Evolutionary conservation across 257 asterid species (phyloP).

Genomic region (Nicotiana noctiflora): DNA sequence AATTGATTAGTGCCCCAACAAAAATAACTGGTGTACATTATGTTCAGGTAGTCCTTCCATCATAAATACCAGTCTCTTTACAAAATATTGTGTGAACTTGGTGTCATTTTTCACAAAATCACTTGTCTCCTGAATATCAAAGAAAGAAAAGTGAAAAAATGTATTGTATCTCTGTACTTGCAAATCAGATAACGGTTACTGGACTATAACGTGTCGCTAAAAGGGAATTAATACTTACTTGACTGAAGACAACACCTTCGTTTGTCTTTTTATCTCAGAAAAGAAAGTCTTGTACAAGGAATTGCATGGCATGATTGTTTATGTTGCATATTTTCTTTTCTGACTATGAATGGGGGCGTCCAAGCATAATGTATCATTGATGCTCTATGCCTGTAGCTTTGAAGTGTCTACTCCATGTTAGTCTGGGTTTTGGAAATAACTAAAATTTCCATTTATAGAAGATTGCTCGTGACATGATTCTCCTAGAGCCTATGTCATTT

Average conservation of each 20-base stretch:
- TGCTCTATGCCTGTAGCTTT: not conserved
- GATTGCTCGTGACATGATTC: not conserved
- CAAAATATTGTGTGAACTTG: not conserved
- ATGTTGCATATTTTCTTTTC: not conserved
- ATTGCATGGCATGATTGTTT: not conserved
- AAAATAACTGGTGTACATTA: conserved; percentile 96
- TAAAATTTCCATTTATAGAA: not conserved
- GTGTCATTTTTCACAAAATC: not conserved
- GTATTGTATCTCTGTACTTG: not conserved
- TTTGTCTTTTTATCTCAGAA: not conserved
- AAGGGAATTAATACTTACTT: not conserved
- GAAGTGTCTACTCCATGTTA: not conserved
- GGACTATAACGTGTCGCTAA: not conserved
- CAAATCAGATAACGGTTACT: not conserved
- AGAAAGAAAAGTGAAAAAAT: not conserved
- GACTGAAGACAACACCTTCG: not conserved
- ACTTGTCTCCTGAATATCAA: not conserved
- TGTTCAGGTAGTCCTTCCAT: conserved; percentile 66
- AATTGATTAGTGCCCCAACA: conserved; percentile 80
- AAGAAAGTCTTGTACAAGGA: not conserved
- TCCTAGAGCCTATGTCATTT: not conserved
- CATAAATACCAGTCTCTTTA: not conserved
- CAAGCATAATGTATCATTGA: not conserved
- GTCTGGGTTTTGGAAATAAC: not conserved
- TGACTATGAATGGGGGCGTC: not conserved